A percentile compares a stretch with the other conserved stretches of the same genome.
Evolutionary conservation across 768 basidiomycete species (phyloP).

Genomic region (Suillus subluteus): DNA sequence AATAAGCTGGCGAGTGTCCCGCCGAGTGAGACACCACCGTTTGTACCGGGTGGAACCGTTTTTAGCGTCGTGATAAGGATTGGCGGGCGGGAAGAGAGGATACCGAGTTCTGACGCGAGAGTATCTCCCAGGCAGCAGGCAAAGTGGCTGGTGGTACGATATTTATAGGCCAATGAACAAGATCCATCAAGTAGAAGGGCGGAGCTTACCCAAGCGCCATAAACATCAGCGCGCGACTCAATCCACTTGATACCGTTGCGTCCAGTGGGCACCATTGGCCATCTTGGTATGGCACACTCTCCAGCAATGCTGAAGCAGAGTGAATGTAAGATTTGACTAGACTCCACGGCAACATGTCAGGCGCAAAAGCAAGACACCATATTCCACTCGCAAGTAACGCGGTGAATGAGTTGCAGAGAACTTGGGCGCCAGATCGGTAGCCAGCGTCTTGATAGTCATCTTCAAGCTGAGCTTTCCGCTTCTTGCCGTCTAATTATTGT

Average conservation of each 20-base stretch:
- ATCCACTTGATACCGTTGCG: slow-evolving; percentile 44
- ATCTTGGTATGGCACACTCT: slow-evolving; percentile 7
- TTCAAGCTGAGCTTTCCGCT: slow-evolving; percentile 73
- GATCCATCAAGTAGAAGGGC: slow-evolving; percentile 3
- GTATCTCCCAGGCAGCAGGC: slow-evolving; percentile 91
- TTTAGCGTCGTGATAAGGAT: slow-evolving; percentile 78
- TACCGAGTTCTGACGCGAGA: slow-evolving; percentile 91
- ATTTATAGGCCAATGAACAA: slow-evolving; percentile 10
- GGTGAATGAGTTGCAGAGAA: slow-evolving; percentile 77
- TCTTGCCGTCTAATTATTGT: slow-evolving; percentile 61
- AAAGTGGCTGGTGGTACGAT: slow-evolving; percentile 62
- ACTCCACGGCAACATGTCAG: slow-evolving; percentile 45
- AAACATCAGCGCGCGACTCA: slow-evolving; percentile 67
- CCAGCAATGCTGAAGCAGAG: slow-evolving; percentile 25
- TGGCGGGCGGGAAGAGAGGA: slow-evolving; percentile 71
- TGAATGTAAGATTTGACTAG: slow-evolving; percentile 16
- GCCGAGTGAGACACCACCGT: slow-evolving; percentile 79
- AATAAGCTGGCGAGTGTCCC: slow-evolving; percentile 75
- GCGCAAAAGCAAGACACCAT: slow-evolving; percentile 67
- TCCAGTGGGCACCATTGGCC: slow-evolving; percentile 67
- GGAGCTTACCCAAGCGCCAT: slow-evolving; percentile 63
- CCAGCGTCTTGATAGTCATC: slow-evolving; percentile 78
- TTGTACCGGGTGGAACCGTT: slow-evolving; percentile 85
- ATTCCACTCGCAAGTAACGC: slow-evolving; percentile 59
- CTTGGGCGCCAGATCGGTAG: slow-evolving; percentile 79